Conservation (phyloP, 441 rosid genomes). For the Euphorbia corollata region DNA sequence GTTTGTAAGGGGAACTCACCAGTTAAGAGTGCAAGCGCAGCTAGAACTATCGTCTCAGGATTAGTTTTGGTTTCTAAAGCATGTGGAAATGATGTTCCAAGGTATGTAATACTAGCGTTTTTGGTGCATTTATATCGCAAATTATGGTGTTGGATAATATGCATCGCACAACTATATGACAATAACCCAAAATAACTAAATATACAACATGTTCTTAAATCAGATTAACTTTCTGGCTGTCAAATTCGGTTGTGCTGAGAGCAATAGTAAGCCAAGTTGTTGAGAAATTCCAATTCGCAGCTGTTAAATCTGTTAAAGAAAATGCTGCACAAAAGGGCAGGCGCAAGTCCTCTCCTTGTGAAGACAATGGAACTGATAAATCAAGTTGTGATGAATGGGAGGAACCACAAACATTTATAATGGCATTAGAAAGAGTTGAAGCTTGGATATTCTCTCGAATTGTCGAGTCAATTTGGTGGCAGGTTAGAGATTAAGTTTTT, state of each 20-base stretch:
- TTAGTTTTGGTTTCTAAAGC: slow-evolving; percentile 81
- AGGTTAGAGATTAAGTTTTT: slow-evolving; percentile 40
- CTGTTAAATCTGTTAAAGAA: slow-evolving; percentile 12
- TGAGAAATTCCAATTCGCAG: slow-evolving; percentile 29
- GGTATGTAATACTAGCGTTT: slow-evolving; percentile 33
- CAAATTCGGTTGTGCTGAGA: slow-evolving; percentile 72
- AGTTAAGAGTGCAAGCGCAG: slow-evolving; percentile 56
- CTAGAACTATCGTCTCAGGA: slow-evolving; percentile 74
- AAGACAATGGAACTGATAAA: slow-evolving; percentile 17
- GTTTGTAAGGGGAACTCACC: slow-evolving; percentile 46
- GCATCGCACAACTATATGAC: too few relatives aligned
- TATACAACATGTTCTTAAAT: slow-evolving; percentile 16
- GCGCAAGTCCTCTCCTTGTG: slow-evolving; percentile 18
- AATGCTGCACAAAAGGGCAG: slow-evolving; percentile 20
- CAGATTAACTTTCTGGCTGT: slow-evolving; percentile 91
- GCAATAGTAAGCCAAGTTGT: slow-evolving; percentile 44
- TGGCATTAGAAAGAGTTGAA: slow-evolving; percentile 74
- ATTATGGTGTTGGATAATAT: too few relatives aligned
- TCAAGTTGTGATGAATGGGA: slow-evolving; percentile 50
- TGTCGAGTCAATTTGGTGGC: slow-evolving; percentile 94
- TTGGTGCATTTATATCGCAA: too few relatives aligned
- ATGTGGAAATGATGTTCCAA: slow-evolving; percentile 89
- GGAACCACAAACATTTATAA: slow-evolving; percentile 47
- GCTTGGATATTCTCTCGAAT: slow-evolving; percentile 91
- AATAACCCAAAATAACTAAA: not conserved